phyloP scores from a whole-genome alignment of 1,139 yeast species.

The Taphrina deformans region DNA sequence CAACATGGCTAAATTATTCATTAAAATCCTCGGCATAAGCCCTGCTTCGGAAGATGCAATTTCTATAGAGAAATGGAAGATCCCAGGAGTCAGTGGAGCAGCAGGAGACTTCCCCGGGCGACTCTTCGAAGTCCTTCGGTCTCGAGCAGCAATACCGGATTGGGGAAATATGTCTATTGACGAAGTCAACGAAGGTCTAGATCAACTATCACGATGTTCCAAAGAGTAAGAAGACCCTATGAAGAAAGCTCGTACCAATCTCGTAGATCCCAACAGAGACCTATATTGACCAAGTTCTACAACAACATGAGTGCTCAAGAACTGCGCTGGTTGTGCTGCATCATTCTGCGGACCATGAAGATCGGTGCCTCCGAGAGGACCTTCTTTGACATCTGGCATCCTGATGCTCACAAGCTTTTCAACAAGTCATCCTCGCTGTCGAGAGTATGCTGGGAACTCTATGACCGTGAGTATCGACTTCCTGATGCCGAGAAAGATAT shows the following conservation, averaged over 20 bases:
- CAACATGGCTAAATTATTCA: conserved; percentile 51
- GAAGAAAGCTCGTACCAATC: not conserved
- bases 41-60: conserved; percentile 54
- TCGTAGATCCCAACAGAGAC: conserved; percentile 43
- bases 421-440: conserved; percentile 68
- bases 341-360: conserved; percentile 58
- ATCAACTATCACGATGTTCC: conserved; percentile 48
- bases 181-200: conserved; percentile 60
- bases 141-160: conserved; percentile 47
- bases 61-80: conserved; percentile 53
- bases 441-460: conserved; percentile 60
- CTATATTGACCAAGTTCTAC: conserved; percentile 54
- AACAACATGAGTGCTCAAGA: conserved; percentile 64
- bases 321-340: conserved; percentile 67
- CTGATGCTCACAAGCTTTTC: conserved; percentile 67
- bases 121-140: conserved; percentile 47
- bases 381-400: conserved; percentile 73
- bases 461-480: conserved; percentile 54
- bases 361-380: conserved; percentile 61
- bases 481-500: conserved; percentile 48
- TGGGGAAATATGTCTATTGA: conserved; percentile 52
- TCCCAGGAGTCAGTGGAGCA: conserved; percentile 42
- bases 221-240: conserved; percentile 36
- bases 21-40: conserved; percentile 52
- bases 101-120: conserved; percentile 50